Conservation (phyloP, 257 asterid genomes). For the Penstemon eatonii region DNA sequence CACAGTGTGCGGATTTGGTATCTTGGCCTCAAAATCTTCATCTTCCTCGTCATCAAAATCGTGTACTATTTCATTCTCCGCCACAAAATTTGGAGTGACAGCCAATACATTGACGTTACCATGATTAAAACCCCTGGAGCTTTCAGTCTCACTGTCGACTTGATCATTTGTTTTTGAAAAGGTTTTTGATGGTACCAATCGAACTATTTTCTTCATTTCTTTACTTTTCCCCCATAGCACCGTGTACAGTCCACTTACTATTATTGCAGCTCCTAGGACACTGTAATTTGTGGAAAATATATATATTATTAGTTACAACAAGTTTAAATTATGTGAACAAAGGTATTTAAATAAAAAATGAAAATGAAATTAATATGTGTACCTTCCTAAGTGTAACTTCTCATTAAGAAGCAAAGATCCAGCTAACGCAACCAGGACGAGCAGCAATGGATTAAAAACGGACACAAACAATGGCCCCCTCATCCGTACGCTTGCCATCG, state of each 20-base stretch:
- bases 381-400: slow-evolving; percentile 66
- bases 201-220: slow-evolving; percentile 45
- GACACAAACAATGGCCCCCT: slow-evolving; percentile 76
- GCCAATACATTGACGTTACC: slow-evolving; percentile 23
- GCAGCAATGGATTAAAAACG: slow-evolving; percentile 60
- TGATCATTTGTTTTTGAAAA: background rate
- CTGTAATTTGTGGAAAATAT: slow-evolving; percentile 23
- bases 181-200: slow-evolving; percentile 35
- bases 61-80: slow-evolving; percentile 1
- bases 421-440: slow-evolving; percentile 60
- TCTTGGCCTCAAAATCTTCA: slow-evolving; percentile 31
- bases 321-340: background rate
- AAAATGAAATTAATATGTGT: background rate
- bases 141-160: slow-evolving; percentile 12
- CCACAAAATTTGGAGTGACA: slow-evolving; percentile 33
- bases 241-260: slow-evolving; percentile 50
- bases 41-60: slow-evolving; percentile 19
- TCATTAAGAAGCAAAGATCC: slow-evolving; percentile 62
- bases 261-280: slow-evolving; percentile 57
- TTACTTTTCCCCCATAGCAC: slow-evolving; percentile 71
- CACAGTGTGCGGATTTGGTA: background rate
- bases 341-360: background rate
- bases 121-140: slow-evolving; percentile 18
- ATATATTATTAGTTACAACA: too few relatives aligned
- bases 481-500: slow-evolving; percentile 55